Conservation (phyloP, 139 green algal genomes). For the Pleodorina starrii region DNA sequence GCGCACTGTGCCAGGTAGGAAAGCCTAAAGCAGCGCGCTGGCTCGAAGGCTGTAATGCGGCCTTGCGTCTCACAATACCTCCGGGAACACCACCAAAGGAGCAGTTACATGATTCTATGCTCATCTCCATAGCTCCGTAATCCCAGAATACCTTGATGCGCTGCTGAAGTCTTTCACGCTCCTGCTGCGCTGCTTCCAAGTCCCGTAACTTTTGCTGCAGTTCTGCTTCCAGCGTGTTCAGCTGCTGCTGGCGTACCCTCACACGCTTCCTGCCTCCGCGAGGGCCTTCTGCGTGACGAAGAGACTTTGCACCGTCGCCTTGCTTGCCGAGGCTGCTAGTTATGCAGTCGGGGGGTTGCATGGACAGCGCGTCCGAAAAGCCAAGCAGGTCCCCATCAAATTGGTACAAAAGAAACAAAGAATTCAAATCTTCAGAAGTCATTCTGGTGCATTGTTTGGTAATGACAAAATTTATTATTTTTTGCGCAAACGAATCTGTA, state of each 20-base stretch:
- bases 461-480: background rate
- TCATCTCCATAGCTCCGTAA: too few relatives aligned
- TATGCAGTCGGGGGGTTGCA: background rate
- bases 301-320: too few relatives aligned
- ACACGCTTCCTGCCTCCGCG: slow-evolving; percentile 32
- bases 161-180: background rate
- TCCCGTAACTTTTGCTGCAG: background rate
- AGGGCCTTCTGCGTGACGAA: background rate
- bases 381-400: too few relatives aligned
- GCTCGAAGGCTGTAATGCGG: too few relatives aligned
- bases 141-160: slow-evolving; percentile 45
- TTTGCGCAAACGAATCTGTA: background rate
- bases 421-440: too few relatives aligned
- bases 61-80: too few relatives aligned
- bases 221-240: background rate
- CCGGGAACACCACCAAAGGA: too few relatives aligned
- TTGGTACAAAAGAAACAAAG: too few relatives aligned
- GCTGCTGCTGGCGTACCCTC: background rate
- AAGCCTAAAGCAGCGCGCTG: too few relatives aligned
- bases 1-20: too few relatives aligned
- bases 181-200: background rate
- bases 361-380: background rate
- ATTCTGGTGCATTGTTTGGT: background rate
- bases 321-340: too few relatives aligned
- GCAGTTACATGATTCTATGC: too few relatives aligned